Evolutionary conservation across 495 filamentous ascomycete species (phyloP), one percentile per base, ranked within the genome.

Genomic region (Hypoxylon intermedium): DNA sequence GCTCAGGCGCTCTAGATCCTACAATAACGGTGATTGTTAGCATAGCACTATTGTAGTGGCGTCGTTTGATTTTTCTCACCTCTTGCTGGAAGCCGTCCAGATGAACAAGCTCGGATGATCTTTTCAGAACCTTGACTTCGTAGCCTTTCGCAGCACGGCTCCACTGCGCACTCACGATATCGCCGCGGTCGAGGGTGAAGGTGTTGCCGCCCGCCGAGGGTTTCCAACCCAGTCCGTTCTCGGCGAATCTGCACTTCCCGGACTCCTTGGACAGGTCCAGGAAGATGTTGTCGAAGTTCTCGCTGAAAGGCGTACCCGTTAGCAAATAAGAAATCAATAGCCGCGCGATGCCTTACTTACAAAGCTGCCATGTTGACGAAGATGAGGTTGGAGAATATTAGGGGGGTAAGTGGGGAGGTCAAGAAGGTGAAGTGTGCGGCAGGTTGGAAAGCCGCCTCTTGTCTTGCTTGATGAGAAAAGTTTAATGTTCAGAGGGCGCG

Each of bases 261-360:
- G 85, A 80, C 67, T 91, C 87, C 70, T 90, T 91, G 42, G 92
- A 97, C 21, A 99, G 81, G 73, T 99, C 93, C 55, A 99, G 84
- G 74, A 94, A 89, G 77, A 97, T 96, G 70, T 89, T 90, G 68
- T 98, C 92, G 70, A 99, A 99, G 71, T 85, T 91, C 84, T 98
- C 94, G 53, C 82, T 85, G 36, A 61, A 38, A 11, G 28, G 3
- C 26, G 13, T 53, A 0, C 13, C 24, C 20, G 21, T 65, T 53
- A 65, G 51, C 43, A 42, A 37, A 43, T 5, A 34, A 20, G 6
- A 48, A 0, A 11, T 9, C 21, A n/a, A 42, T n/a, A 18, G 5
- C 9, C 1, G 30, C 11, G 21, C 24, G 38, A 43, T 1, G 7
- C 6, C n/a, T 16, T 30, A 65, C 62, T 57, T 53, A 65, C 62